These are phyloP conservation scores for Penicillium soppii DNA, from an alignment of 495 filamentous ascomycete species.

Conservation along the genomic window DNA sequence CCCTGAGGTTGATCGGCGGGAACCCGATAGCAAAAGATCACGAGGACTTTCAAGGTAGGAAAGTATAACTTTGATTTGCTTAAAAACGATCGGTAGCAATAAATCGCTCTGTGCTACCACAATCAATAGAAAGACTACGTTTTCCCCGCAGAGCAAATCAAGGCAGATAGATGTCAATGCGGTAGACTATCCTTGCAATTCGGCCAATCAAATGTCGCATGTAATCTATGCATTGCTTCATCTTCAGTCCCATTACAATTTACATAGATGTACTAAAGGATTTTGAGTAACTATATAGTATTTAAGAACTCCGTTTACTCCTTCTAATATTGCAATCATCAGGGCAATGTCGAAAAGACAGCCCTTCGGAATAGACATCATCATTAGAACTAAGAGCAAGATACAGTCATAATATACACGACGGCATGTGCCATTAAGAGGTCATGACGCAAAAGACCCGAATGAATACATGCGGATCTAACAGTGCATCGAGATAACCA, in stretches of 20 bases:
- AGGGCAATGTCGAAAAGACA: slow-evolving; percentile 7
- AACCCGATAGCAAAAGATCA: neutral
- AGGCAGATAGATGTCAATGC: slow-evolving; percentile 3
- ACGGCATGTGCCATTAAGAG: slow-evolving; percentile 10
- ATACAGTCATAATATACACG: slow-evolving; percentile 35
- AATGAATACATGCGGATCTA: slow-evolving; percentile 8
- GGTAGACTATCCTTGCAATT: neutral
- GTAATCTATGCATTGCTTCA: no score
- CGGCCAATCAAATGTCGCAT: neutral
- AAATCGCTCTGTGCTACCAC: neutral
- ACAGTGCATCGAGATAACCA: slow-evolving; percentile 6
- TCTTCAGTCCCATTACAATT: no score
- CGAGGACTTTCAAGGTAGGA: no score
- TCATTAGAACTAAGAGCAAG: slow-evolving; percentile 26
- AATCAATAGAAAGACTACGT: neutral
- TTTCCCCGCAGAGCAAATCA: slow-evolving; percentile 7
- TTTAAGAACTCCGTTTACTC: no score
- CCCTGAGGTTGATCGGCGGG: neutral
- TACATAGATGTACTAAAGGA: no score
- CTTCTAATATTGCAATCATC: neutral
- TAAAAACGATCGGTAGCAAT: neutral
- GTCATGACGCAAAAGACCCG: slow-evolving; percentile 12
- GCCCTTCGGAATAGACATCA: slow-evolving; percentile 21
- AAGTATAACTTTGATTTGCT: no score
- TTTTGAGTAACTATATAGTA: no score